Evolutionary conservation across 495 filamentous ascomycete species (phyloP).

Genomic region (Trichoderma virens): DNA sequence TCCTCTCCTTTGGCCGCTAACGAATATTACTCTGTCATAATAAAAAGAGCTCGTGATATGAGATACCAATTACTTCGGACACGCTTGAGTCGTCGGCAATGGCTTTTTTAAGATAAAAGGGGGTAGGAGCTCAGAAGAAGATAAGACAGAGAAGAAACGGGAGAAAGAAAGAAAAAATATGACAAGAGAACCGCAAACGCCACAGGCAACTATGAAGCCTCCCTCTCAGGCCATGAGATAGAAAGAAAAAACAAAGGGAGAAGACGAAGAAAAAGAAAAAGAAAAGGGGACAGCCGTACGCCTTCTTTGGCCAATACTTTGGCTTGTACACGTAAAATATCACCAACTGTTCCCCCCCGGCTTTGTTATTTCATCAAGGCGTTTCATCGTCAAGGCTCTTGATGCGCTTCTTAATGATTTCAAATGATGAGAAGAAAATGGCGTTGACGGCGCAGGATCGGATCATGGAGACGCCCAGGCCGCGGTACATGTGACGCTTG

Average conservation of each 20-base stretch:
- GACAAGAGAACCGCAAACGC: neutral
- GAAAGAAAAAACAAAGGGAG: neutral
- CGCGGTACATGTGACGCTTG: slow-evolving; percentile 63
- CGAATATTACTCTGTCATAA: too few species aligned
- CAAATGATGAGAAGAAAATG: slow-evolving; percentile 73
- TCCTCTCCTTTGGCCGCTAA: too few species aligned
- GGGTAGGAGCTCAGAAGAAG: slow-evolving; percentile 42
- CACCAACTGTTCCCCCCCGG: too few species aligned
- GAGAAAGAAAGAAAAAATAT: neutral
- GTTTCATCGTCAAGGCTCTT: slow-evolving; percentile 44
- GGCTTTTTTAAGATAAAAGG: too few species aligned
- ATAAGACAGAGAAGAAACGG: neutral
- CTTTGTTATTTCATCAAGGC: too few species aligned
- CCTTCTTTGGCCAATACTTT: neutral
- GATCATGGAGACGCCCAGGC: slow-evolving; percentile 71
- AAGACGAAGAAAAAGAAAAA: neutral
- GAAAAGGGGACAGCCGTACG: neutral
- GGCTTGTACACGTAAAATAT: neutral
- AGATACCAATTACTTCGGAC: too few species aligned
- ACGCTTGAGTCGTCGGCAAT: too few species aligned
- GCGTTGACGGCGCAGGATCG: slow-evolving; percentile 67
- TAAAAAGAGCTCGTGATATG: too few species aligned
- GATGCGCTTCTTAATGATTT: slow-evolving; percentile 65
- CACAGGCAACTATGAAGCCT: neutral
- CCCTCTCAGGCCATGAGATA: neutral